Percentiles rank a stretch among this genome's conserved stretches.
Conservation (phyloP, 345 rosid genomes). For the Syzygium aqueum region DNA sequence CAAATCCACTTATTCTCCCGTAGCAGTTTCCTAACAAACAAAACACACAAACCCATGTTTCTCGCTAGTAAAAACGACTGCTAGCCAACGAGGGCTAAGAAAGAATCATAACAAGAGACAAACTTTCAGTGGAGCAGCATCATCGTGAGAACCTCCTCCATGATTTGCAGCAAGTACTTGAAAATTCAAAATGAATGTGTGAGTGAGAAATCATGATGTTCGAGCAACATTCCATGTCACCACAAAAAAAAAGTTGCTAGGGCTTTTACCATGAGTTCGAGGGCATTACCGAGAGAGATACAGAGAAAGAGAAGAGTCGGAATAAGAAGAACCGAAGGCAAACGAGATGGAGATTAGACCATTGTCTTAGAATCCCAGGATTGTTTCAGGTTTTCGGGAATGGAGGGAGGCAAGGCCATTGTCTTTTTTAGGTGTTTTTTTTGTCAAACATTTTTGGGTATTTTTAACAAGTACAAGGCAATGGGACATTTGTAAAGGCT, state of each 20-base stretch:
- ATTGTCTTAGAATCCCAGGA: slow-evolving; percentile 14
- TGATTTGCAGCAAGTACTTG: background rate
- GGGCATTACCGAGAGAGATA: slow-evolving; percentile 22
- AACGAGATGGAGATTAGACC: slow-evolving; percentile 23
- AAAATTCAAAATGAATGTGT: background rate
- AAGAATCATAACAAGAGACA: background rate
- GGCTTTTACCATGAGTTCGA: background rate
- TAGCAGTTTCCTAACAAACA: slow-evolving; percentile 5
- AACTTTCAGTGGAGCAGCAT: background rate
- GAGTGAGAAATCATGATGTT: background rate
- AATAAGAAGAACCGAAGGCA: slow-evolving; percentile 12
- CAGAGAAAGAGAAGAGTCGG: slow-evolving; percentile 24
- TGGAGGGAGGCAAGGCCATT: no score
- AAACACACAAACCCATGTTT: background rate
- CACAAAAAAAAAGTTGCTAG: background rate
- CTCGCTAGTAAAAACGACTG: background rate
- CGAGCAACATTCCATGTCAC: background rate
- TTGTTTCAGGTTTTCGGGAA: background rate
- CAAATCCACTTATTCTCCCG: slow-evolving; percentile 18
- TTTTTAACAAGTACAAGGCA: background rate
- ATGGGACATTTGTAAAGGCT: background rate
- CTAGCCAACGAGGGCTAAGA: background rate
- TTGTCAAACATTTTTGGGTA: background rate
- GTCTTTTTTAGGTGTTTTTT: background rate
- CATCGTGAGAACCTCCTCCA: background rate